These are phyloP conservation scores for Hsuehochloa calcarea DNA, from an alignment of 176 grass and related monocot genomes.

Conservation along the genomic window DNA sequence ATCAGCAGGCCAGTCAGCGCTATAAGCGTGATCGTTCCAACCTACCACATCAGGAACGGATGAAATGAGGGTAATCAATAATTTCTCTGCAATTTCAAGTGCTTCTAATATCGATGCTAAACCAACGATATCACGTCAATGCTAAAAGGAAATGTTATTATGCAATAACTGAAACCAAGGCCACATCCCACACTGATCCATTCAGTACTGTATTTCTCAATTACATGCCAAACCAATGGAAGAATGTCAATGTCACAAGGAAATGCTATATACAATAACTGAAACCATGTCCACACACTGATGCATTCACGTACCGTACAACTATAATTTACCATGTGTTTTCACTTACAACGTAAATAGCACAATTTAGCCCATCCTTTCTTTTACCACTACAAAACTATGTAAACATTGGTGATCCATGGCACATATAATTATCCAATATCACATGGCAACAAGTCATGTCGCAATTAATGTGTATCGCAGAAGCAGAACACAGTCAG, in stretches of 20 bases:
- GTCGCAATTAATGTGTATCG: too few relatives aligned
- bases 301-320: background rate
- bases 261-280: background rate
- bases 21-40: conserved; percentile 65
- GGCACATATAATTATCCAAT: too few relatives aligned
- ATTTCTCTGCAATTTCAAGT: background rate
- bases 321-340: background rate
- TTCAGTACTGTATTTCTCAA: background rate
- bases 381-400: background rate
- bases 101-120: background rate
- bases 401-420: background rate
- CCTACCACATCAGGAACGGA: conserved; percentile 45
- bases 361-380: background rate
- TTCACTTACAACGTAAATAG: background rate
- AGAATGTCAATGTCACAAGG: background rate
- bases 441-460: too few relatives aligned
- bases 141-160: background rate
- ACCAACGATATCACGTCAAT: background rate
- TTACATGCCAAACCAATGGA: too few relatives aligned
- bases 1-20: conserved; percentile 64
- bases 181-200: background rate
- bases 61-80: background rate
- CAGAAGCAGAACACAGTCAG: too few relatives aligned
- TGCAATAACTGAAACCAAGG: background rate
- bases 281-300: background rate